Conservation (phyloP, 2,329 filamentous ascomycete genomes). For the Ophiocordyceps unilateralis region DNA sequence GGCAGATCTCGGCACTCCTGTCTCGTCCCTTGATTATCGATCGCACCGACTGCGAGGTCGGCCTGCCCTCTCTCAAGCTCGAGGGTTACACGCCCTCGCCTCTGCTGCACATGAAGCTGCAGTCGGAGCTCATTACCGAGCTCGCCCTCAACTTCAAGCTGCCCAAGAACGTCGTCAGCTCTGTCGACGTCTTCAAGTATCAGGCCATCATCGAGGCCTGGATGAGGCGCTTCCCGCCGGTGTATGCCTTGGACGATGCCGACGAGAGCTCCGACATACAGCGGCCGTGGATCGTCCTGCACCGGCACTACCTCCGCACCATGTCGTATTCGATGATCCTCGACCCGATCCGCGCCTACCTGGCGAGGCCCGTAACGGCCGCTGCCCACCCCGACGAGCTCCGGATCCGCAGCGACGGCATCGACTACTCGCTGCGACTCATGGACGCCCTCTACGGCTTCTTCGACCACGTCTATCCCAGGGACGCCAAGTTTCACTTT, state of each 20-base stretch:
- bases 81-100: constrained; percentile 10
- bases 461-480: constrained; percentile 23
- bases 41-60: constrained; percentile 9
- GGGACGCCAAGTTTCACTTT: constrained; percentile 31
- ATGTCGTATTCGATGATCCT: constrained; percentile 27
- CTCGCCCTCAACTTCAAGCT: constrained; percentile 10
- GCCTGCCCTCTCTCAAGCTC: constrained; percentile 11
- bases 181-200: constrained; percentile 11
- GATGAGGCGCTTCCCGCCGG: constrained; percentile 21
- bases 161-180: constrained; percentile 10
- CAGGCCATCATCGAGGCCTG: constrained; percentile 19
- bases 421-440: constrained; percentile 24
- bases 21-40: constrained; percentile 13
- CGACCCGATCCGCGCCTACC: constrained; percentile 26
- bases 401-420: constrained; percentile 18
- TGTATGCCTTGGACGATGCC: constrained; percentile 20
- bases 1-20: constrained; percentile 17
- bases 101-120: constrained; percentile 14
- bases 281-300: constrained; percentile 24
- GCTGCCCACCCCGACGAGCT: constrained; percentile 13
- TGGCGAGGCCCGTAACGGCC: constrained; percentile 18
- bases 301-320: constrained; percentile 25
- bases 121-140: constrained; percentile 9
- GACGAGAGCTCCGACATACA: constrained; percentile 21
- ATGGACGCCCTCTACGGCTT: constrained; percentile 21